Evolutionary conservation across 2,329 filamentous ascomycete species (phyloP).

Genomic region (Neonectria ditissima): DNA sequence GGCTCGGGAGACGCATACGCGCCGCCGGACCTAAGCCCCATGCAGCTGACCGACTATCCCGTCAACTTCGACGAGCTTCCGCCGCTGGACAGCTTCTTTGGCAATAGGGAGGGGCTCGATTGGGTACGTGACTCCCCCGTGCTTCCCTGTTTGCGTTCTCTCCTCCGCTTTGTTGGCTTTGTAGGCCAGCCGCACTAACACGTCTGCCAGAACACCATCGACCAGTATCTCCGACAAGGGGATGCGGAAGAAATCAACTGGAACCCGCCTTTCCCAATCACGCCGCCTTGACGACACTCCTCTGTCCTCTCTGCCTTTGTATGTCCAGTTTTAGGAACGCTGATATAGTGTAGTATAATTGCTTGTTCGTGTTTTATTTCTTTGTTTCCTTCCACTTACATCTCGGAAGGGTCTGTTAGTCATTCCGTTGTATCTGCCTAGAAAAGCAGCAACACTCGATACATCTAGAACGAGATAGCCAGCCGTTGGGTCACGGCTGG

Average conservation of each 20-base stretch:
- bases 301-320: neutral
- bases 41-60: constrained; percentile 31
- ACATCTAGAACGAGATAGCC: neutral
- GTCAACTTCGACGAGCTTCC: constrained; percentile 49
- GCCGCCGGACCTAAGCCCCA: constrained; percentile 22
- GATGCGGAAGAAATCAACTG: constrained; percentile 5
- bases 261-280: constrained; percentile 7
- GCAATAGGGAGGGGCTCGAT: constrained; percentile 50
- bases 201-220: constrained; percentile 41
- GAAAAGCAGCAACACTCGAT: neutral
- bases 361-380: neutral
- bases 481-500: neutral
- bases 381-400: neutral
- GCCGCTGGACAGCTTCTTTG: constrained; percentile 54
- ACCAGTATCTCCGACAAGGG: constrained; percentile 42
- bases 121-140: constrained; percentile 51
- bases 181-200: neutral
- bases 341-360: neutral
- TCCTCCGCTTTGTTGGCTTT: neutral
- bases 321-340: neutral
- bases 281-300: constrained; percentile 1
- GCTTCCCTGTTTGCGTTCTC: neutral
- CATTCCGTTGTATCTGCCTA: neutral
- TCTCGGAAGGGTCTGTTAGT: neutral
- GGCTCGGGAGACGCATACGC: constrained; percentile 4